Conservation (phyloP, 768 basidiomycete genomes). For the Lanmaoa rubissima region DNA sequence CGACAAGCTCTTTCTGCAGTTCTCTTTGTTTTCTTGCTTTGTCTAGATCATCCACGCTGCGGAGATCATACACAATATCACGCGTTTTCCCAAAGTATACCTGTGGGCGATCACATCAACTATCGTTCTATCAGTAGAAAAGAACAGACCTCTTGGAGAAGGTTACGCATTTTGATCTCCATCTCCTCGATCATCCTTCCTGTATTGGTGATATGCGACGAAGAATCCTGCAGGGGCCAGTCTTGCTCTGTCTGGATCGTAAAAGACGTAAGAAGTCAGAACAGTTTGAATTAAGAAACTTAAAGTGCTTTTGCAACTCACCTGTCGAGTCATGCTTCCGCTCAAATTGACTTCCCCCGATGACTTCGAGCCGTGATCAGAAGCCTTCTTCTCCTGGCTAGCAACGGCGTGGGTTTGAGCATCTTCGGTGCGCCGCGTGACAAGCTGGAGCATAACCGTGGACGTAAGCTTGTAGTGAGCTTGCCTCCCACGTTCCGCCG, state of each 20-base stretch:
- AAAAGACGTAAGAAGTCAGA: constrained; percentile 11
- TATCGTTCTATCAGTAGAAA: background rate
- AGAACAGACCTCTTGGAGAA: constrained; percentile 73
- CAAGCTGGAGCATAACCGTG: constrained; percentile 92
- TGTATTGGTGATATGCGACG: constrained; percentile 90
- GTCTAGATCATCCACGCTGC: constrained; percentile 84
- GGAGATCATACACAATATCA: constrained; percentile 90
- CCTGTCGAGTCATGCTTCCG: constrained; percentile 97
- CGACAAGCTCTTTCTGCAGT: constrained; percentile 87
- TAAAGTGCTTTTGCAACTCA: constrained; percentile 36
- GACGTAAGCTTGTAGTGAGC: constrained; percentile 98
- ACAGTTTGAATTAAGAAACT: constrained; percentile 6
- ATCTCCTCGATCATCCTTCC: constrained; percentile 97
- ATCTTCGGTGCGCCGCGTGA: constrained; percentile 47
- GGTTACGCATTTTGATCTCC: constrained; percentile 98
- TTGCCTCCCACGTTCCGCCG: constrained; percentile 84
- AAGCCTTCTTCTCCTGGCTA: constrained; percentile 35
- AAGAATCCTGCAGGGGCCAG: constrained; percentile 71
- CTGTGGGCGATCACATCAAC: constrained; percentile 35
- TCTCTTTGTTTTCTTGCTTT: constrained; percentile 77
- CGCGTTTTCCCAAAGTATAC: constrained; percentile 97
- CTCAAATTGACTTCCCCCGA: constrained; percentile 82
- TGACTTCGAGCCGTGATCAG: constrained; percentile 50
- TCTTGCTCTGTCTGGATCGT: constrained; percentile 77
- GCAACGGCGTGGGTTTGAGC: constrained; percentile 9